A percentile compares a stretch with the other conserved stretches of the same genome.
These are phyloP conservation scores for Phytophthora pluvialis DNA, from an alignment of 352 stramenopile genomes.

Conservation along the genomic window DNA sequence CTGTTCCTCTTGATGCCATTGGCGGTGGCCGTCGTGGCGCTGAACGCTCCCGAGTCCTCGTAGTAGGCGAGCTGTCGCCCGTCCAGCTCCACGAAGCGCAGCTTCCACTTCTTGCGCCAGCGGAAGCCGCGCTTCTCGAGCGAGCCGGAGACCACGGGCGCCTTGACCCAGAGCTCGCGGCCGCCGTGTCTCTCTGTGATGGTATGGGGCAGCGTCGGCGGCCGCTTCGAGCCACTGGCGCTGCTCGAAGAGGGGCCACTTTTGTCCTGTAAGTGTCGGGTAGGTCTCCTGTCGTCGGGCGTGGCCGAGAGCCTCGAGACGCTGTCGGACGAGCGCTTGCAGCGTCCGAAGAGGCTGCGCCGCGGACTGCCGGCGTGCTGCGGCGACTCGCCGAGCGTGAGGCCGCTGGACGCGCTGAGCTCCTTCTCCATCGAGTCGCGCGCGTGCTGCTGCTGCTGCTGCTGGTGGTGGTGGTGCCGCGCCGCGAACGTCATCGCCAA, in stretches of 20 bases:
- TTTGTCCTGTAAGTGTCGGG: slow-evolving; percentile 18
- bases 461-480: slow-evolving; percentile 12
- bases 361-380: slow-evolving; percentile 22
- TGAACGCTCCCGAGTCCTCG: slow-evolving; percentile 33
- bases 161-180: slow-evolving; percentile 75
- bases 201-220: slow-evolving; percentile 64
- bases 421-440: slow-evolving; percentile 38
- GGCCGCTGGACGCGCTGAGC: slow-evolving; percentile 31
- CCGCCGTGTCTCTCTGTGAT: slow-evolving; percentile 81
- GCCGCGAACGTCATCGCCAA: slow-evolving; percentile 17
- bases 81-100: slow-evolving; percentile 77
- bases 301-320: slow-evolving; percentile 14
- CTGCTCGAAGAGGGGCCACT: slow-evolving; percentile 11
- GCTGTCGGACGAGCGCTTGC: slow-evolving; percentile 22
- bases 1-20: slow-evolving; percentile 29
- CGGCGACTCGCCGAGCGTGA: slow-evolving; percentile 33
- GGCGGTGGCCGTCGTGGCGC: slow-evolving; percentile 21
- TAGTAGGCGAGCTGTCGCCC: slow-evolving; percentile 76
- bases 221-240: not conserved
- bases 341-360: slow-evolving; percentile 31
- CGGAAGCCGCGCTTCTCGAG: slow-evolving; percentile 81
- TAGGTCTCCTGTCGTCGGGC: slow-evolving; percentile 1
- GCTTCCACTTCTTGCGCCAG: slow-evolving; percentile 82
- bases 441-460: not conserved
- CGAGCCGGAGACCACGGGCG: slow-evolving; percentile 68